Base-by-base conservation (phyloP, 495 filamentous ascomycete genomes). In the Lasiosphaeria ovina region DNA sequence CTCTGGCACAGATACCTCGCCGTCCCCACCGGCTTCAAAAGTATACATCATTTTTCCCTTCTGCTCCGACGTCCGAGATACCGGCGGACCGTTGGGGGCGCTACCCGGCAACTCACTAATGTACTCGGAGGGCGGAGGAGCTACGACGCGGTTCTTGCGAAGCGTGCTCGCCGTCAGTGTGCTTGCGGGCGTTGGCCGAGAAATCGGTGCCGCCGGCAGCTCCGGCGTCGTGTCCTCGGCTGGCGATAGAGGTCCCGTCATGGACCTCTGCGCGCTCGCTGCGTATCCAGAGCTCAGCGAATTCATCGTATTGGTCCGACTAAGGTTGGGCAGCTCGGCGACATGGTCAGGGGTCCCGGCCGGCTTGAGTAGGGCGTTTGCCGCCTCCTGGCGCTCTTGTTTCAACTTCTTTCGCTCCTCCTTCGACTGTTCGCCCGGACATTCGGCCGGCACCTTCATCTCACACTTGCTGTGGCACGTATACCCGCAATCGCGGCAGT, bases 401-500 rank as follows among this genome's bases (percentile, higher is more conserved):
- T 98, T 98, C 53, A 94, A 77, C 66, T 90, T 93, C 79, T 96
- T 98, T 79, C 87, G 90, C 58, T 95, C 92, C 57, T 98, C 95
- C 74, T 98, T 97, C 40, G 81, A 85, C 69, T 90, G 87, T 72
- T 98, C 94, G 42, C 94, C 94, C 0, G 94, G 94, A 67, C 94
- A 99, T 66, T 93, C 89, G 4, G 94, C 91, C 0, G 94, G 92
- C 1, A 97, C 95, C 71, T 98, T 99, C 87, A 99, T 90, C 76
- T 99, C 90, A 72, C 94, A 99, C 76, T 99, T 98, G 78, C 86
- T 93, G 76, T 99, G 94, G 66, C 94, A 99, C 3, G 92, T 96
- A 74, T 96, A 99, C 6, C 94, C 95, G 67, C 94, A 99, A 70
- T 97, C 92, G 60, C 87, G 84, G 70, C 94, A 99, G 71, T 92